Conservation (phyloP, 192 early-diverging fungal species). For the Cladochytrium replicatum region DNA sequence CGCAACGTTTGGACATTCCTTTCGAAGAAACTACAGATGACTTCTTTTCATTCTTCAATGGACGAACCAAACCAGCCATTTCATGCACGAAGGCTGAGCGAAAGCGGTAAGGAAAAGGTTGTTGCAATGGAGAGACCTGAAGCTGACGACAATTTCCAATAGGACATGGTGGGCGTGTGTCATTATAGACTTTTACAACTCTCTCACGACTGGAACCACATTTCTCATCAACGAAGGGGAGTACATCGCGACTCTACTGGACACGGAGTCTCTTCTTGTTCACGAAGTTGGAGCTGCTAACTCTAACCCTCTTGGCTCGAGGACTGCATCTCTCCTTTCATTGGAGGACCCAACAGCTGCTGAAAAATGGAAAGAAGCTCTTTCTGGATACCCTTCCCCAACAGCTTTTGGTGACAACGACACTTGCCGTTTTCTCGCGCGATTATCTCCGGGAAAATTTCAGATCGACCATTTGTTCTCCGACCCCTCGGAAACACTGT, state of each 20-base stretch:
- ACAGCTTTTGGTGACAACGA: constrained; percentile 11
- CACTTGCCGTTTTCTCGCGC: background rate
- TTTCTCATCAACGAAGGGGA: constrained; percentile 19
- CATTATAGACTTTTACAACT: constrained; percentile 8
- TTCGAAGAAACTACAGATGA: constrained; percentile 1
- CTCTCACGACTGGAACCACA: constrained; percentile 6
- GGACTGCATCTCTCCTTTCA: background rate
- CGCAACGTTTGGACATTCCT: constrained; percentile 6
- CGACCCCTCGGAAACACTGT: background rate
- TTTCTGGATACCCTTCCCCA: constrained; percentile 11
- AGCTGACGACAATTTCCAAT: background rate
- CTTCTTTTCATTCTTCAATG: constrained; percentile 20
- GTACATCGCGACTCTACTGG: constrained; percentile 11
- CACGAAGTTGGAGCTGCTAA: background rate
- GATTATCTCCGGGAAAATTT: constrained; percentile 3
- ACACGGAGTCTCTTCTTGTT: background rate
- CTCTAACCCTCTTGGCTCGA: background rate
- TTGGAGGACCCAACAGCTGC: background rate
- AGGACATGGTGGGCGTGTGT: constrained; percentile 22
- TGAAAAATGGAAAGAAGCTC: constrained; percentile 10
- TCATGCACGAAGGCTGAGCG: constrained; percentile 7
- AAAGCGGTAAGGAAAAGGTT: constrained; percentile 7
- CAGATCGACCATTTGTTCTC: constrained; percentile 10
- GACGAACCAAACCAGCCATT: constrained; percentile 3
- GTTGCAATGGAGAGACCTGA: background rate